Evolutionary conservation across 2,329 filamentous ascomycete species (phyloP), one percentile per base, ranked within the genome.

Genomic region (Cladosporium sp.): DNA sequence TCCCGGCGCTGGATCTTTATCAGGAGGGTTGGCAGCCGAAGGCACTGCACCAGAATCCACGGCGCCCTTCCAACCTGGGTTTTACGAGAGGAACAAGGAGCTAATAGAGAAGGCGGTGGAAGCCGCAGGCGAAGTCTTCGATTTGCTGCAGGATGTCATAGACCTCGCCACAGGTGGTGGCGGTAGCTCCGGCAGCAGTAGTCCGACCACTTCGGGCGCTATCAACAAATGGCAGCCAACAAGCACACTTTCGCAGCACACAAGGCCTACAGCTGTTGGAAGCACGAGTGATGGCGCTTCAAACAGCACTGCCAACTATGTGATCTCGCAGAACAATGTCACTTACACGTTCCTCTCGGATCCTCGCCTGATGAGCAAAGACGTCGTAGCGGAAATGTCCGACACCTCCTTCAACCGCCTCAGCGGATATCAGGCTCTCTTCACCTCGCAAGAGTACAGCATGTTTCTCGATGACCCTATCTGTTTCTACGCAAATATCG

Each of bases 401-500:
- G 20, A 35, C 13, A 3, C 39, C 12, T 32, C 37, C 8, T 35
- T 35, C 4, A 44, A 44, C n/a, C 37, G 50, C 8, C 50, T 53
- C 2, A 32, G 35, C 22, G 7, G 9, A 42, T 32, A 54, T 12
- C 39, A 28, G 17, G 40, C 36, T 19, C 19, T 54, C 3, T 37
- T 54, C 20, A 54, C 39, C 10, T 3, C 25, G 2, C 12, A n/a
- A 22, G 35, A 54, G 32, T 54, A 54, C 51, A n/a, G 17, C 25
- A 54, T 54, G 51, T 54, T 45, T 10, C 22, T 54, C 32, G 28
- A 54, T 5, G 25, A 44, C n/a, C 51, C 51, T 6, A 17, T 54
- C 6, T 54, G 51, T 32, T 54, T 54, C 40, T 54, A 47, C 32
- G 51, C 51, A 17, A 54, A 54, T 15, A 15, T 54, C 20, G 51